Evolutionary conservation across 2,329 filamentous ascomycete species (phyloP).

Genomic region (Xylariaceae sp.): DNA sequence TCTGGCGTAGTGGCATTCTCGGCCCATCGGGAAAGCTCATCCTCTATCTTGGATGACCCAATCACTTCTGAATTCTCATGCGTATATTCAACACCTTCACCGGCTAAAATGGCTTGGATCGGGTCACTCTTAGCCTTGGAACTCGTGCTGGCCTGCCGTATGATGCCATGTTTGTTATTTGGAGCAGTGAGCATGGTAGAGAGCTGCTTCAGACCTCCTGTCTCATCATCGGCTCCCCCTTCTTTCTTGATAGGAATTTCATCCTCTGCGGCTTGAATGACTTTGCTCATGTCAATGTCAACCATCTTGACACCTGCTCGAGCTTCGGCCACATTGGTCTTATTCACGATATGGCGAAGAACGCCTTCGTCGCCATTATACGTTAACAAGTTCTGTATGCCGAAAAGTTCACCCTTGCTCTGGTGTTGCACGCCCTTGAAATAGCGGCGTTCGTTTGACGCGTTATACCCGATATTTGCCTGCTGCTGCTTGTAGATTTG

Average conservation of each 20-base stretch:
- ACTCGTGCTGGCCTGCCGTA: conserved; percentile 33
- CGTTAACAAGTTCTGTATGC: conserved; percentile 78
- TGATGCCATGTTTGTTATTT: conserved; percentile 43
- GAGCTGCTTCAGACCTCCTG: conserved; percentile 68
- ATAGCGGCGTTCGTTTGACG: conserved; percentile 86
- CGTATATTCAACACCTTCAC: conserved; percentile 88
- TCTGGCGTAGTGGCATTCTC: conserved; percentile 51
- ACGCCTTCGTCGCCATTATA: conserved; percentile 77
- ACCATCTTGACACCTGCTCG: conserved; percentile 76
- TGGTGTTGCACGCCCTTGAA: conserved; percentile 90
- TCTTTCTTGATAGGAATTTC: conserved; percentile 45
- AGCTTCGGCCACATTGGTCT: conserved; percentile 94
- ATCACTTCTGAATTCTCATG: conserved; percentile 96
- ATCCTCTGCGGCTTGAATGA: conserved; percentile 49
- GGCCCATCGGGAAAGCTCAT: conserved; percentile 72
- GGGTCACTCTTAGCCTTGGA: conserved; percentile 60
- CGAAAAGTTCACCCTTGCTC: conserved; percentile 93
- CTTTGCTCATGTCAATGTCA: conserved; percentile 68
- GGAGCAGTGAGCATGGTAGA: conserved; percentile 53
- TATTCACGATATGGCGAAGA: conserved; percentile 93
- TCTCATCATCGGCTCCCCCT: conserved; percentile 50
- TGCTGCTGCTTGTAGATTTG: conserved; percentile 99
- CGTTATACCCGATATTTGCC: conserved; percentile 94
- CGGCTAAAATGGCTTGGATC: conserved; percentile 81
- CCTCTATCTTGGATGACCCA: conserved; percentile 87